Base-by-base conservation (phyloP, 1,284 basidiomycete species). In the Puccinia polysora region DNA sequence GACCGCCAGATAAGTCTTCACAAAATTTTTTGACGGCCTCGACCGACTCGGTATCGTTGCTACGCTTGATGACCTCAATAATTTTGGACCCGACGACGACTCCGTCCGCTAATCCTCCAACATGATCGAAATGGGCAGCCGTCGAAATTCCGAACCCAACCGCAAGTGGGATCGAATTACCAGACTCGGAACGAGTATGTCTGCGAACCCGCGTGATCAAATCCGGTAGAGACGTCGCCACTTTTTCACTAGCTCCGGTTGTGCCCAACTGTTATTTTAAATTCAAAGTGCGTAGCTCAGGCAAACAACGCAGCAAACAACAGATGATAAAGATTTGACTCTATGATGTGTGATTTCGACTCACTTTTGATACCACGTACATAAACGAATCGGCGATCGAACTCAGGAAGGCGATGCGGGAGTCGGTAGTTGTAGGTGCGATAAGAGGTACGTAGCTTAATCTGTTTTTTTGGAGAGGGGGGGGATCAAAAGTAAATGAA, bases 71-170 rank as follows among this genome's bases (percentile, higher is more conserved):
- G 77, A 94, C 82, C 47, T 84, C 82, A 74, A 95, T 88, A 50
- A 98, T 82, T 74, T 88, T 87, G 77, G 90, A 94, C 50, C 95
- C 95, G 74, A 98, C 87, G 65, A 97, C 95, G 36, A 97, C 91
- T 74, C 89, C 96, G 77, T 97, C 93, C 3, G 94, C 91, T 34
- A 79, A 75, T 73, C 87, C 84, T 40, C 85, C 85, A 71, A 96
- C 91, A 73, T 86, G 84, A 75, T 95, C 86, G 80, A 94, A 96
- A 81, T 98, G 94, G 25, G 87, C 85, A 23, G 90, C 86, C n/a
- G 89, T 95, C 28, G 93, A 88, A 28, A 98, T 91, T 65, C 95
- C 95, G 78, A 98, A 98, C 25, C 95, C 96, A 75, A 98, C 95
- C 8, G 92, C 94, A 63, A 98, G 84, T 2, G 95, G 92, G 34